Percentiles rank a stretch among this genome's conserved stretches.
phyloP scores from a whole-genome alignment of 108 stramenopile species.

The Conticribra weissflogii region DNA sequence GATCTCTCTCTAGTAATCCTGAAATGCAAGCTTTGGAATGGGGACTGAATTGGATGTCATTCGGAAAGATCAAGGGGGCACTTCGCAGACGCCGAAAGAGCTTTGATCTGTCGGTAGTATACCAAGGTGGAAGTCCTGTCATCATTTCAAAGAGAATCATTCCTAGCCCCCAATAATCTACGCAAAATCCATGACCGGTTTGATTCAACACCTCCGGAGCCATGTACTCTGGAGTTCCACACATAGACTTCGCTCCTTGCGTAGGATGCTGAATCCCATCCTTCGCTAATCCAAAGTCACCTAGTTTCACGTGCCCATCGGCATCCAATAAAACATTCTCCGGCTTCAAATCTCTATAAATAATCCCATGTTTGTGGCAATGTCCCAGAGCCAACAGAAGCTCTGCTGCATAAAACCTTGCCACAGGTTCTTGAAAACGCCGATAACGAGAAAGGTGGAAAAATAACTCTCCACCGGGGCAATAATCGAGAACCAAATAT shows the following conservation, averaged over 20 bases:
- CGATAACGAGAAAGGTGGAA: slow-evolving; percentile 94
- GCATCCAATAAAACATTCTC: slow-evolving; percentile 92
- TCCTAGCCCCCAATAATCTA: slow-evolving; percentile 96
- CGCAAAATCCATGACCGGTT: slow-evolving; percentile 87
- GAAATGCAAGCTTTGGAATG: slow-evolving; percentile 65
- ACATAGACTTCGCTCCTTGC: slow-evolving; percentile 92
- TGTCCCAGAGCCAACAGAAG: slow-evolving; percentile 89
- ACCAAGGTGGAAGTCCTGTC: slow-evolving; percentile 98
- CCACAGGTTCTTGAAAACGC: slow-evolving; percentile 92
- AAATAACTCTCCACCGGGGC: slow-evolving; percentile 97
- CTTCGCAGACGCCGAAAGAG: slow-evolving; percentile 90
- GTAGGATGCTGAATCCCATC: slow-evolving; percentile 80
- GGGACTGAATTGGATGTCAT: slow-evolving; percentile 62
- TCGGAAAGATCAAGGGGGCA: slow-evolving; percentile 84
- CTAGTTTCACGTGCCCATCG: slow-evolving; percentile 90
- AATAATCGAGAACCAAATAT: slow-evolving; percentile 96
- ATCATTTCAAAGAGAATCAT: slow-evolving; percentile 98
- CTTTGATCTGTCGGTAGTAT: slow-evolving; percentile 94
- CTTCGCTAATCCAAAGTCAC: slow-evolving; percentile 92
- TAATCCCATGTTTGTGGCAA: slow-evolving; percentile 84
- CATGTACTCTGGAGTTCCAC: slow-evolving; percentile 99
- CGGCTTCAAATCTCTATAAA: slow-evolving; percentile 91
- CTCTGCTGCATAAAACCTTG: slow-evolving; percentile 94
- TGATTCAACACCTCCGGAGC: slow-evolving; percentile 93
- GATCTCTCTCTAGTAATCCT: slow-evolving; percentile 81